Evolutionary conservation across 2,329 filamentous ascomycete species (phyloP), one percentile per base, ranked within the genome.

Genomic region (Cephalotrichum gorgonifer): DNA sequence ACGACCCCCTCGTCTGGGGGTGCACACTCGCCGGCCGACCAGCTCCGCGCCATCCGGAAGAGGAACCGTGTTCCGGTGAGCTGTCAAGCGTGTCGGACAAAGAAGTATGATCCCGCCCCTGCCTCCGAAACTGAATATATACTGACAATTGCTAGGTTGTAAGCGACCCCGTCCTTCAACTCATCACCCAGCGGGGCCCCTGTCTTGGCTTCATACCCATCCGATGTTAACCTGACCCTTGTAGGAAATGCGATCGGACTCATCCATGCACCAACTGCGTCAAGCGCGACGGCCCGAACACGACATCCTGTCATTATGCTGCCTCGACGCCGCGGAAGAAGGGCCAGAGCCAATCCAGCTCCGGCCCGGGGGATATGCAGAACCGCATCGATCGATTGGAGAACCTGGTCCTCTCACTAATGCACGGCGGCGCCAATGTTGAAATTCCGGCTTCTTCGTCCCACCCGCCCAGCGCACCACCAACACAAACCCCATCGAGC

Each of bases 311-410:
- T 70, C 86, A 85, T 55, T 97, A 96, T 71, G 89, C 88, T 43
- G 76, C 81, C 47, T 83, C 81, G 33, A 66, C 73, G 28, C 72
- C 71, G 47, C 79, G 88, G 57, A 93, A 88, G 67, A 94, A 88
- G 74, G 82, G 72, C 60, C 78, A 83, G 65, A 77, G 69, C 68
- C 79, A 68, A 74, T 76, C 64, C 52, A 67, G 75, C 57, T 68
- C 75, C 49, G 81, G 67, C 57, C 88, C 91, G 45, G 90, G 95
- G 75, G 91, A 96, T 67, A 96, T 97, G 91, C 91, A 97, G 71
- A 95, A 94, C 62, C 86, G 93, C 64, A 97, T 97, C 69, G 90
- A 97, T 71, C 81, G 91, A 58, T 75, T 97, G 56, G 91, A 97
- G 75, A 86, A 87, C 57, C 72, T 97, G 64, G 91, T 97, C 53